Percentiles rank a stretch among this genome's conserved stretches.
These are phyloP conservation scores for Letharia columbiana DNA, from an alignment of 495 filamentous ascomycete species.

Conservation along the genomic window DNA sequence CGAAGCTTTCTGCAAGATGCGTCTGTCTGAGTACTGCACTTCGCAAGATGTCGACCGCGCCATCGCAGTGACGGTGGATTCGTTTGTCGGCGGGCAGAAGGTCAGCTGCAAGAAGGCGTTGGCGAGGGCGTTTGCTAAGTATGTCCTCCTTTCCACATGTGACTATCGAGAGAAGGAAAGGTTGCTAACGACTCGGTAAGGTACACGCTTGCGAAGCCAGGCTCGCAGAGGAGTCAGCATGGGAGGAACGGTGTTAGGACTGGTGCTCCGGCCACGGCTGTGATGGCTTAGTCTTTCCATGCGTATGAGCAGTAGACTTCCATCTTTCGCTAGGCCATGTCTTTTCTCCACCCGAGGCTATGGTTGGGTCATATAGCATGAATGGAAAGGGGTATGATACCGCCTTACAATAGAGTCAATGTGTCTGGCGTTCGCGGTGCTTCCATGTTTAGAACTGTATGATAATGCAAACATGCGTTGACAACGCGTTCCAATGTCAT, in stretches of 20 bases:
- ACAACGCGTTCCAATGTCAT: background rate
- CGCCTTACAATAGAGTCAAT: background rate
- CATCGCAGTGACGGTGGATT: slow-evolving; percentile 93
- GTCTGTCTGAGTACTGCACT: slow-evolving; percentile 85
- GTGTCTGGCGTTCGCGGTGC: slow-evolving; percentile 1
- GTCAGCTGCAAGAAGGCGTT: slow-evolving; percentile 97
- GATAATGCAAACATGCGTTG: background rate
- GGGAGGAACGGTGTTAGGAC: slow-evolving; percentile 17
- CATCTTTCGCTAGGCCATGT: background rate
- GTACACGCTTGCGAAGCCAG: slow-evolving; percentile 27
- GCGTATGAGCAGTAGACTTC: background rate
- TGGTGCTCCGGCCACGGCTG: slow-evolving; percentile 16
- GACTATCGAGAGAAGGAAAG: background rate
- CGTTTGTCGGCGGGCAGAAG: slow-evolving; percentile 94
- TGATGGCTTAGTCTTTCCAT: slow-evolving; percentile 18
- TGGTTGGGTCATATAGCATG: background rate
- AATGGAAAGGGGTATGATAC: background rate
- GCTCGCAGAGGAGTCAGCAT: slow-evolving; percentile 21
- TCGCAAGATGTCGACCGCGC: slow-evolving; percentile 89
- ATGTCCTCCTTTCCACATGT: slow-evolving; percentile 35
- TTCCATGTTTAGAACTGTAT: background rate
- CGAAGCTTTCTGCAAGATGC: slow-evolving; percentile 92
- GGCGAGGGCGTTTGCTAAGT: slow-evolving; percentile 95
- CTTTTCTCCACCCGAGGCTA: background rate
- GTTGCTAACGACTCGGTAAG: slow-evolving; percentile 8